Evolutionary conservation across 805 yeast genomes (phyloP).

Genomic region (Wickerhamiella bombiphila): DNA sequence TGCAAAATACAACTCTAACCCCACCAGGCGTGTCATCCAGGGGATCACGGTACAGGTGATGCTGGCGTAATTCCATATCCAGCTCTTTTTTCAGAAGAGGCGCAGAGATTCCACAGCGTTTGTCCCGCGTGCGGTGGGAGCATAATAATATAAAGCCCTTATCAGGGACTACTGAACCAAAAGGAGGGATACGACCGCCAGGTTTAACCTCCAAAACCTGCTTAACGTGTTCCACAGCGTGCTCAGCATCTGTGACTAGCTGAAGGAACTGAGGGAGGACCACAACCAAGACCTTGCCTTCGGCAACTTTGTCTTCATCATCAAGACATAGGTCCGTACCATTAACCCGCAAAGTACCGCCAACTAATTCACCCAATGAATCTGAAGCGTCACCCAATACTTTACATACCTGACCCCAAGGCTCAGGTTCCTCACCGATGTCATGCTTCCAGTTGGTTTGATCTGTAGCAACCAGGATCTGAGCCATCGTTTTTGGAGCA

Average conservation of each 20-base stretch:
- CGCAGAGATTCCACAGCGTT: constrained; percentile 86
- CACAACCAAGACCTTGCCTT: constrained; percentile 9
- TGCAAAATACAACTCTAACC: constrained; percentile 51
- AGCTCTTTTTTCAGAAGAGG: constrained; percentile 74
- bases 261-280: constrained; percentile 23
- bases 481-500: constrained; percentile 54
- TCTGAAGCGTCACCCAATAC: constrained; percentile 22
- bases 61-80: constrained; percentile 54
- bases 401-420: constrained; percentile 22
- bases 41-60: constrained; percentile 57
- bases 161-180: constrained; percentile 14
- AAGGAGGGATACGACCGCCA: constrained; percentile 3
- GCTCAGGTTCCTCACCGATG: constrained; percentile 31
- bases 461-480: constrained; percentile 72
- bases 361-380: constrained; percentile 9
- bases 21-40: constrained; percentile 69
- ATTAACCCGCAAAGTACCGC: constrained; percentile 17
- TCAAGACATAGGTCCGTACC: constrained; percentile 18
- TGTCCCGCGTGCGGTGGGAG: constrained; percentile 83
- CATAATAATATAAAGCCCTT: constrained; percentile 47
- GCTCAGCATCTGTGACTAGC: constrained; percentile 19
- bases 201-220: constrained; percentile 10
- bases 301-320: constrained; percentile 5
- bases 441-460: constrained; percentile 73
- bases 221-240: constrained; percentile 16